These are phyloP conservation scores for Saccharomyces hybrid DNA, from an alignment of 1,139 yeast species.

Conservation along the genomic window DNA sequence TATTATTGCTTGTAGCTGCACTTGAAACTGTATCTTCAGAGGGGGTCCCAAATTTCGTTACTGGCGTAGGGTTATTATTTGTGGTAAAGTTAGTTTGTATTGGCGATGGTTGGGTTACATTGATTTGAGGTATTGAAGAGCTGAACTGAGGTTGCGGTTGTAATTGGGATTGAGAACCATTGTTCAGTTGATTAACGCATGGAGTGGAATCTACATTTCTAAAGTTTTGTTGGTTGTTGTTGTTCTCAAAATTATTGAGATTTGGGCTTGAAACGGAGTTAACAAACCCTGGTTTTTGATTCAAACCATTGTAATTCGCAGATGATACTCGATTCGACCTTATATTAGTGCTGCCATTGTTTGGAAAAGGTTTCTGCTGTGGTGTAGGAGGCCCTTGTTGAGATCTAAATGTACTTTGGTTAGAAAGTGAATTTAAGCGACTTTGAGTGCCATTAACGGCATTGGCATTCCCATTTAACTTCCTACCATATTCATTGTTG, in stretches of 20 bases:
- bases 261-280: constrained; percentile 1
- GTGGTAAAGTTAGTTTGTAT: background rate
- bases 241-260: background rate
- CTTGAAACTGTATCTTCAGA: constrained; percentile 2
- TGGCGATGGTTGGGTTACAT: constrained; percentile 1
- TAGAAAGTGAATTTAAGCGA: constrained; percentile 13
- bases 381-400: background rate
- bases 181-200: background rate
- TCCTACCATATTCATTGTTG: constrained; percentile 12
- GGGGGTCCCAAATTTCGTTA: background rate
- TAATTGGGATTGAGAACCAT: background rate
- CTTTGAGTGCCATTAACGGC: constrained; percentile 10
- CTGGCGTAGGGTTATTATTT: background rate
- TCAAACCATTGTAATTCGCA: background rate
- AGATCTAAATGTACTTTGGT: constrained; percentile 9
- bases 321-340: background rate
- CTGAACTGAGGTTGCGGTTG: background rate
- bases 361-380: constrained; percentile 1
- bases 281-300: constrained; percentile 1
- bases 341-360: background rate
- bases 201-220: background rate
- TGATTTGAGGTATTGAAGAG: background rate
- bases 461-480: constrained; percentile 6
- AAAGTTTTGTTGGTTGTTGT: background rate
- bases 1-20: constrained; percentile 4